These are phyloP conservation scores for Xerocomellus dryophilus DNA, from an alignment of 768 basidiomycete species.

Conservation along the genomic window DNA sequence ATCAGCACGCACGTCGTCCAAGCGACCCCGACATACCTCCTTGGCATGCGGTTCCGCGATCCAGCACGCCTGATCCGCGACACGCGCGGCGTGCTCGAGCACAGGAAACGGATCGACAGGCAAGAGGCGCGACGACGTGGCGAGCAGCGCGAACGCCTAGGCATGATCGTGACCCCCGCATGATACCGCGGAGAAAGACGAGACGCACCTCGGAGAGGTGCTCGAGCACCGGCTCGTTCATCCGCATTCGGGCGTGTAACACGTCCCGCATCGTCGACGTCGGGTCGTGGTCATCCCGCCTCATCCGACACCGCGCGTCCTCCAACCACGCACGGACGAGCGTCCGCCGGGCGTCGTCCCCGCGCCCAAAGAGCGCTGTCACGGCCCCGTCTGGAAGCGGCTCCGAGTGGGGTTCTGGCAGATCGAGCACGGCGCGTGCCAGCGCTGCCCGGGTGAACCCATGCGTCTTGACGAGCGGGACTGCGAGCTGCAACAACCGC, in stretches of 20 bases:
- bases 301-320: conserved; percentile 57
- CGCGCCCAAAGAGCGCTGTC: conserved; percentile 68
- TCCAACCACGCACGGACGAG: conserved; percentile 75
- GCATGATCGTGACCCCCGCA: too few species aligned
- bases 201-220: conserved; percentile 64
- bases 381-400: conserved; percentile 72
- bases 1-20: not conserved
- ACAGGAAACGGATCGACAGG: conserved; percentile 60
- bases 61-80: conserved; percentile 73
- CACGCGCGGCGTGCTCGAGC: conserved; percentile 52
- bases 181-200: too few species aligned
- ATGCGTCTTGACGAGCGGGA: conserved; percentile 61
- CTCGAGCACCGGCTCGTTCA: conserved; percentile 64
- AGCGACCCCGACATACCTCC: conserved; percentile 45
- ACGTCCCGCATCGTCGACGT: conserved; percentile 36
- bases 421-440: conserved; percentile 56
- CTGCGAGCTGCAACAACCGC: conserved; percentile 54
- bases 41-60: conserved; percentile 50
- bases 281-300: conserved; percentile 3
- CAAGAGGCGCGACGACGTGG: conserved; percentile 47
- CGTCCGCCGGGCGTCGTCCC: conserved; percentile 59
- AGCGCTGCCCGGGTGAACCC: conserved; percentile 76
- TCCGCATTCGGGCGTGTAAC: conserved; percentile 53
- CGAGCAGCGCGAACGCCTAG: conserved; percentile 72
- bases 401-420: conserved; percentile 47